A percentile compares a stretch with the other conserved stretches of the same genome.
Evolutionary conservation across 768 basidiomycete genomes (phyloP).

Genomic region (Lyophyllum shimeji): DNA sequence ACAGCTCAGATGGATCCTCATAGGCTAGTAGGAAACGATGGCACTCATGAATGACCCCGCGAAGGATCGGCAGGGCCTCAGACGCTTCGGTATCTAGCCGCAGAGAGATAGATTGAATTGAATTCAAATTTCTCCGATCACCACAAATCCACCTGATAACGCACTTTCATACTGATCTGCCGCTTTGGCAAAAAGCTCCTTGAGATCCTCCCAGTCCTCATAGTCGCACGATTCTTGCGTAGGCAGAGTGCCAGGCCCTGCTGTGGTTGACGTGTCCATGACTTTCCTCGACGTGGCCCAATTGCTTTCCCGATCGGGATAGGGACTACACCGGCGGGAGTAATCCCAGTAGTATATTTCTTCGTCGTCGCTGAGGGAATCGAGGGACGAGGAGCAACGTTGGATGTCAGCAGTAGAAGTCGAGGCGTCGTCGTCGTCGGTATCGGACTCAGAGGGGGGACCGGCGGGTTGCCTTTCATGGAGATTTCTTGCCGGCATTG

Average conservation of each 20-base stretch:
- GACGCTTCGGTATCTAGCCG: constrained; percentile 40
- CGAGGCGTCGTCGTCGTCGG: constrained; percentile 19
- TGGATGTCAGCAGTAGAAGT: constrained; percentile 15
- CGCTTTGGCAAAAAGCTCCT: constrained; percentile 59
- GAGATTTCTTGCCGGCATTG: constrained; percentile 19
- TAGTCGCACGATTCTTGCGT: constrained; percentile 28
- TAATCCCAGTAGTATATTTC: constrained; percentile 33
- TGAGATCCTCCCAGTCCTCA: constrained; percentile 68
- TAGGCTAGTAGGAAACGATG: constrained; percentile 57
- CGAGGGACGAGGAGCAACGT: constrained; percentile 9
- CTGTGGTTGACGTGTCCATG: constrained; percentile 41
- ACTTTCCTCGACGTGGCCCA: constrained; percentile 32
- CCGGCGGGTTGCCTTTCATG: constrained; percentile 20
- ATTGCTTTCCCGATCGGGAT: constrained; percentile 26
- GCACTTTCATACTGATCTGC: constrained; percentile 59
- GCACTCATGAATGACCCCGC: constrained; percentile 68
- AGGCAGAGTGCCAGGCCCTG: constrained; percentile 21
- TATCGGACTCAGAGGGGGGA: constrained; percentile 13
- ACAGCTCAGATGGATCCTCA: constrained; percentile 57
- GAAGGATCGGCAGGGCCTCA: constrained; percentile 54
- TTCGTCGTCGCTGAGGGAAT: constrained; percentile 18
- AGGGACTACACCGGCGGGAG: constrained; percentile 24
- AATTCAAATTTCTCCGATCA: constrained; percentile 4
- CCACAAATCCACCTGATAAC: constrained; percentile 19
- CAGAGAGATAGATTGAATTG: constrained; percentile 6